Evolutionary conservation across 257 asterid species (phyloP), one percentile per base, ranked within the genome.

Genomic region (Capsicum pubescens): DNA sequence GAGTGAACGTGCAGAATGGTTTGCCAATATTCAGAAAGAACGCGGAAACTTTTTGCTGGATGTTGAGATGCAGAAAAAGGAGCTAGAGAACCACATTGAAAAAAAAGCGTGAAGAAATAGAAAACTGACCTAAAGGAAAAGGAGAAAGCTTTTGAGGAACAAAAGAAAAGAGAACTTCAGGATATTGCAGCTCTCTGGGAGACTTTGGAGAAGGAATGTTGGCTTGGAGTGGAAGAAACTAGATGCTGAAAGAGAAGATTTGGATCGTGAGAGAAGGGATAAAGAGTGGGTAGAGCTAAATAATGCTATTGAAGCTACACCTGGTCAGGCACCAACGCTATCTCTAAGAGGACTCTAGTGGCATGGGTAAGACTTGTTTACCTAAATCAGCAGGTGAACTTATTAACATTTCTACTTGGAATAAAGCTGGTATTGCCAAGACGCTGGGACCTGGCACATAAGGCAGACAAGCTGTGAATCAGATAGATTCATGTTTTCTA

Each of bases 51-150:
- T 95, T 86, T 87, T 94, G 88, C 87, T 84, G 15, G 99, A 97
- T 79, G 86, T 94, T 81, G 96, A 88, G 84, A 86, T 89, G 91
- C 97, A 92, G 91, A 95, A 90, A 89, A 90, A 87, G 88, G 98
- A 97, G 89, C 86, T 95, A 84, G 94, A 93, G 88, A 90, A 88
- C 87, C 64, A 93, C 84, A 83, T 93, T 80, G 92, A 93, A 54
- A 89, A 93, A 88, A 88, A 93, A 93, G 82, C 94, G 93, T 74
- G 98, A 95, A 87, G 99, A 97, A 86, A 91, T 95, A 16, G 99
- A 95, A 87, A 91, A 85, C 83, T 83, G 84, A 91, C 84, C 92
- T 95, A 13, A 81, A 69, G 83, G 97, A 91, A 85, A 94, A 86
- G 90, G 96, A 90, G 88, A 91, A 72, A 85, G 93, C 91, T 81